These are phyloP conservation scores for Lathyrus aphaca DNA, from an alignment of 306 rosid species.

Conservation along the genomic window DNA sequence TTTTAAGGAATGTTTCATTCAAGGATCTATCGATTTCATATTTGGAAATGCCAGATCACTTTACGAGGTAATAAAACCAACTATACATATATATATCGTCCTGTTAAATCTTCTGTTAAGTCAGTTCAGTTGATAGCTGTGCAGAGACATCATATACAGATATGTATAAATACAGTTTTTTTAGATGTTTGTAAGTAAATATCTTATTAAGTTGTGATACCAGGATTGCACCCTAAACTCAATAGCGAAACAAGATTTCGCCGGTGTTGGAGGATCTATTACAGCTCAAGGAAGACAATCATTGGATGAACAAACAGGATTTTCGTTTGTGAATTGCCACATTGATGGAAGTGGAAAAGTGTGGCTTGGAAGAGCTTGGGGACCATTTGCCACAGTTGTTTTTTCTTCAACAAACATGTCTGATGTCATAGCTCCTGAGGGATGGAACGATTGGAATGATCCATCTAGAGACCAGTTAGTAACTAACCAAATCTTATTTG, in stretches of 20 bases:
- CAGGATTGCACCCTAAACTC: slow-evolving; percentile 64
- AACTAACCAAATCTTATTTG: not conserved
- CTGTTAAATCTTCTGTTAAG: too few species aligned
- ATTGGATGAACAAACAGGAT: slow-evolving; percentile 57
- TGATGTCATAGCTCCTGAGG: slow-evolving; percentile 58
- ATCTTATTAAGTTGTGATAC: not conserved
- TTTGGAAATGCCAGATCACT: slow-evolving; percentile 81
- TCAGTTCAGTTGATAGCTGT: too few species aligned
- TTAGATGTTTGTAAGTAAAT: not conserved
- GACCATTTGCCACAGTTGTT: slow-evolving; percentile 61
- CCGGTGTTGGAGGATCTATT: slow-evolving; percentile 62
- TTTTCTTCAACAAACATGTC: slow-evolving; percentile 70
- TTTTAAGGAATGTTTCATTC: slow-evolving; percentile 68
- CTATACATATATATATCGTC: too few species aligned
- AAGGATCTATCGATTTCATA: slow-evolving; percentile 91
- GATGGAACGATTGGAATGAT: slow-evolving; percentile 83
- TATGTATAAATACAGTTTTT: too few species aligned
- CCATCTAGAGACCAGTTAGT: slow-evolving; percentile 70
- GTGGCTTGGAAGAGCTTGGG: slow-evolving; percentile 96
- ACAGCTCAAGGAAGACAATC: slow-evolving; percentile 76
- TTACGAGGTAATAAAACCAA: slow-evolving; percentile 56
- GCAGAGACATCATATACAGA: too few species aligned
- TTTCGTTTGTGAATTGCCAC: slow-evolving; percentile 78
- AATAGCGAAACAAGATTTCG: slow-evolving; percentile 52
- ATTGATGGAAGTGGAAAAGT: slow-evolving; percentile 72